phyloP scores from a whole-genome alignment of 306 rosid species.

The Myrica gale region DNA sequence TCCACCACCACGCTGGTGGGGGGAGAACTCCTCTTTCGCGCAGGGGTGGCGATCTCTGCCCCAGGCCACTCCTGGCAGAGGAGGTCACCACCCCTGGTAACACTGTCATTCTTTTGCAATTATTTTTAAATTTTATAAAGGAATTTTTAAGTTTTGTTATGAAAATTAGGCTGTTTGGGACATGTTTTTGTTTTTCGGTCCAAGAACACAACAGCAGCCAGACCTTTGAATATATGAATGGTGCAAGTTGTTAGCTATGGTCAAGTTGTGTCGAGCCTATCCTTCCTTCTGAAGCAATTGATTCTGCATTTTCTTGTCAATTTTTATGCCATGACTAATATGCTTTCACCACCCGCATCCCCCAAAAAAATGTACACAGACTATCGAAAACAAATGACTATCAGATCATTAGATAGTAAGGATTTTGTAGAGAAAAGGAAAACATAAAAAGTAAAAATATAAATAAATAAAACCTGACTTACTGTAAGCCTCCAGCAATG shows the following conservation, averaged over 20 bases:
- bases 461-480: conserved; percentile 34
- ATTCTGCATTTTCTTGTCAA: not conserved
- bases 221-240: not conserved
- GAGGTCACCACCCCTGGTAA: too few species aligned
- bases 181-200: too few species aligned
- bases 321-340: not conserved
- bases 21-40: too few species aligned
- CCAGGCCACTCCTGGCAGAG: too few species aligned
- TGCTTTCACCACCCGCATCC: too few species aligned
- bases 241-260: not conserved
- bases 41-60: too few species aligned
- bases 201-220: too few species aligned
- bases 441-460: not conserved
- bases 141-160: too few species aligned
- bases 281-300: not conserved
- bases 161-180: too few species aligned
- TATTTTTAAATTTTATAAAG: too few species aligned
- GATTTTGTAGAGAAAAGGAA: conserved; percentile 8
- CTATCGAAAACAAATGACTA: not conserved
- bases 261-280: not conserved
- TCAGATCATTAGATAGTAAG: conserved; percentile 12
- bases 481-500: conserved; percentile 96
- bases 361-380: not conserved
- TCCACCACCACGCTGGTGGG: too few species aligned
- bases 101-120: too few species aligned